A percentile compares a stretch with the other conserved stretches of the same genome.
phyloP scores from a whole-genome alignment of 2,329 filamentous ascomycete species.

The Epicoccum nigrum region DNA sequence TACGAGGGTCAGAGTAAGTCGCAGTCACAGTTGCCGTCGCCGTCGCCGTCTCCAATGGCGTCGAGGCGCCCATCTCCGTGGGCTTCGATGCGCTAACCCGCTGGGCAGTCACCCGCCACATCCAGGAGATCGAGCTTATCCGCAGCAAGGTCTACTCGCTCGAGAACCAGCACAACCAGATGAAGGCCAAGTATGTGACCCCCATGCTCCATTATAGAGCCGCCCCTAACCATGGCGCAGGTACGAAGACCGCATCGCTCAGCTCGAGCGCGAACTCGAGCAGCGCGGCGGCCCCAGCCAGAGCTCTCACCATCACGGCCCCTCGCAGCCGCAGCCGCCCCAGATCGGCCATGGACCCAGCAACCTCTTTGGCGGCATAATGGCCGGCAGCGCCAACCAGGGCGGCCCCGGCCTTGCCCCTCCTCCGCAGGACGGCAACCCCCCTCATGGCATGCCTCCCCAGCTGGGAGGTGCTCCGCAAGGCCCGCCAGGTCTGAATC shows the following conservation, averaged over 20 bases:
- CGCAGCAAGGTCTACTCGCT: conserved; percentile 91
- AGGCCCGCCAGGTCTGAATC: conserved; percentile 70
- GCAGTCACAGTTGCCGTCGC: no score
- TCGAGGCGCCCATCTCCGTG: neutral
- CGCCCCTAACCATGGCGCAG: conserved; percentile 54
- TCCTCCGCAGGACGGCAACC: conserved; percentile 67
- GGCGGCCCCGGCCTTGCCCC: conserved; percentile 80
- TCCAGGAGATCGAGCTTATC: conserved; percentile 94
- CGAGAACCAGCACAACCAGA: conserved; percentile 84
- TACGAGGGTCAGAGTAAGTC: conserved; percentile 93
- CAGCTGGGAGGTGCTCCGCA: conserved; percentile 71
- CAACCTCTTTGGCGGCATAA: conserved; percentile 93
- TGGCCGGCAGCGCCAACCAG: conserved; percentile 84
- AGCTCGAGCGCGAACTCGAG: conserved; percentile 87
- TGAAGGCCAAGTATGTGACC: conserved; percentile 86
- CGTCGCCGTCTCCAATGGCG: no score
- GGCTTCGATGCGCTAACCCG: neutral
- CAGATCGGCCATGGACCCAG: conserved; percentile 85
- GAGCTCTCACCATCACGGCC: conserved; percentile 77
- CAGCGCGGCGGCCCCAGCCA: conserved; percentile 69
- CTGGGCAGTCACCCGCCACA: conserved; percentile 77
- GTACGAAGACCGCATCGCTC: conserved; percentile 89
- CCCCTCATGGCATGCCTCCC: conserved; percentile 62
- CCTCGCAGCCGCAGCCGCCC: conserved; percentile 76
- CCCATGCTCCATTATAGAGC: neutral